These are phyloP conservation scores for Rhazya stricta DNA, from an alignment of 257 asterid species.

Conservation along the genomic window DNA sequence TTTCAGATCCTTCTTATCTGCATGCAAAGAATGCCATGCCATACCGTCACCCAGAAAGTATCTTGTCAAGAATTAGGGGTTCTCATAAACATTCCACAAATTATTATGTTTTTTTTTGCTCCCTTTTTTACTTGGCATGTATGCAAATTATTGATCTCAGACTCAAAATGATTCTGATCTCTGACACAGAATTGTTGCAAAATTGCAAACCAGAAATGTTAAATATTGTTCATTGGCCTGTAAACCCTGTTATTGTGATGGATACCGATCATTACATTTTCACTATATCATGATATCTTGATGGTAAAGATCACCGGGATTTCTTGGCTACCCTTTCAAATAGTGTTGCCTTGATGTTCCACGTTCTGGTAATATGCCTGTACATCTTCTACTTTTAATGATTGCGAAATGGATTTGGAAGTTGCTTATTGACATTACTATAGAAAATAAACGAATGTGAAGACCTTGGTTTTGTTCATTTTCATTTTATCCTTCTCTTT, in stretches of 20 bases:
- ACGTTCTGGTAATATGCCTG: too few species aligned
- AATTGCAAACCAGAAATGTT: too few species aligned
- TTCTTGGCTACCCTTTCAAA: too few species aligned
- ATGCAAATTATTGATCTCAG: neutral
- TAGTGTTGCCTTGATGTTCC: too few species aligned
- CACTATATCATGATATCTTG: neutral
- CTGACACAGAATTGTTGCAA: neutral
- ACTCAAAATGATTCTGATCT: neutral
- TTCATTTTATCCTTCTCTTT: neutral
- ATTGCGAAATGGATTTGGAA: neutral
- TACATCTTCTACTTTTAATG: too few species aligned
- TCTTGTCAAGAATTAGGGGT: slow-evolving; percentile 3
- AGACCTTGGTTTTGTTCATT: too few species aligned
- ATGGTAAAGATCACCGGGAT: too few species aligned
- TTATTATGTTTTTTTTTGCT: neutral
- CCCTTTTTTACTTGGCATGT: neutral
- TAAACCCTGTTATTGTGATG: slow-evolving; percentile 3
- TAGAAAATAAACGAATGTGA: neutral
- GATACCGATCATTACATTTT: neutral
- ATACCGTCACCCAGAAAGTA: slow-evolving; percentile 33
- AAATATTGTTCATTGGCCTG: slow-evolving; percentile 2
- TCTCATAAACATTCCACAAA: neutral
- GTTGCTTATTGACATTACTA: neutral
- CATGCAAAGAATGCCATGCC: slow-evolving; percentile 83
- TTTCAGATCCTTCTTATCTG: slow-evolving; percentile 42